Percentiles rank a stretch among this genome's conserved stretches.
Conservation (phyloP, 176 grass and related monocot species). For the Raddia guianensis region DNA sequence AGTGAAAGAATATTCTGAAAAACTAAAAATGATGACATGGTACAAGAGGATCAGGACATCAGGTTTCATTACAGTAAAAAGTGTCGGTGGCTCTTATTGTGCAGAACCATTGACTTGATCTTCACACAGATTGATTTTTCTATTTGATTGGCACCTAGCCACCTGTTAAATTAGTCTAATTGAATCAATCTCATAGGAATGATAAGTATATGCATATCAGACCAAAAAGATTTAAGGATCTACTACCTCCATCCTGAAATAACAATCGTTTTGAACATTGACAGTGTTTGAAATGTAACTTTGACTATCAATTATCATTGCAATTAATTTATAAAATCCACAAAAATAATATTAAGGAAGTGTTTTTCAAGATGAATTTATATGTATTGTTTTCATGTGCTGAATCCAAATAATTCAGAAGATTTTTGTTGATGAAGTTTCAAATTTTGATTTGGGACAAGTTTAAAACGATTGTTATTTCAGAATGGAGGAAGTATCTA, state of each 20-base stretch:
- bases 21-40: not conserved
- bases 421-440: too few relatives aligned
- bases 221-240: not conserved
- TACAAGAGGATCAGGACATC: slow-evolving; percentile 9
- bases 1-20: slow-evolving; percentile 1
- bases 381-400: too few relatives aligned
- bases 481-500: not conserved
- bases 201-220: slow-evolving; percentile 9
- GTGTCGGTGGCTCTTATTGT: not conserved
- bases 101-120: slow-evolving; percentile 9
- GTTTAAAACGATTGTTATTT: too few relatives aligned
- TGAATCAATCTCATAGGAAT: not conserved
- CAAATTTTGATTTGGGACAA: too few relatives aligned
- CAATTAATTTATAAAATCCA: too few relatives aligned
- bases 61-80: slow-evolving; percentile 4
- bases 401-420: too few relatives aligned
- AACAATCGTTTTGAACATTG: too few relatives aligned
- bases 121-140: slow-evolving; percentile 1
- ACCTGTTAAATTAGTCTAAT: slow-evolving; percentile 19
- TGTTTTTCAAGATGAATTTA: too few relatives aligned
- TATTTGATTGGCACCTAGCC: not conserved
- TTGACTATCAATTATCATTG: too few relatives aligned
- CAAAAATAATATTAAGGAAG: too few relatives aligned
- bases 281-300: too few relatives aligned
- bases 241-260: too few relatives aligned